Evolutionary conservation across 768 basidiomycete genomes (phyloP).

Genomic region (Cantharellus cinnabarinus): DNA sequence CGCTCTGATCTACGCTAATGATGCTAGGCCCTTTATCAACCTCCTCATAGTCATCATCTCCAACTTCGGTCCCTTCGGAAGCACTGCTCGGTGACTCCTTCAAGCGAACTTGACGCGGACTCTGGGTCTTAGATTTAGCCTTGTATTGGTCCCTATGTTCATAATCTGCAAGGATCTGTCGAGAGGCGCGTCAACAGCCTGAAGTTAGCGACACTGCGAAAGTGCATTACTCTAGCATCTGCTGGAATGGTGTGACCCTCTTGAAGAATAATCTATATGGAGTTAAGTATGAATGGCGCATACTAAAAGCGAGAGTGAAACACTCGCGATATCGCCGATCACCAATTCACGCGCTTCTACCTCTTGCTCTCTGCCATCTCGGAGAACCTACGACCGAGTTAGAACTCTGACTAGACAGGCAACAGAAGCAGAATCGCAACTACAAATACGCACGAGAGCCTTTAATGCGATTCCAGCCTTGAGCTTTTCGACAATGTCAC

Average conservation of each 20-base stretch:
- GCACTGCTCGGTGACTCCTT: background rate
- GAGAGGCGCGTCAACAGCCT: slow-evolving; percentile 3
- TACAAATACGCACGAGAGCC: slow-evolving; percentile 12
- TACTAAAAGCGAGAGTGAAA: too few species aligned
- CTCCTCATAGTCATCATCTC: slow-evolving; percentile 17
- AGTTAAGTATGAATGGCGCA: too few species aligned
- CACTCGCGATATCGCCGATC: slow-evolving; percentile 21
- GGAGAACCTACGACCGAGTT: slow-evolving; percentile 13
- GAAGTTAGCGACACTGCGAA: too few species aligned
- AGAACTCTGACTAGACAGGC: background rate
- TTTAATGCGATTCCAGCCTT: slow-evolving; percentile 28
- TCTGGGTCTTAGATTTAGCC: slow-evolving; percentile 14
- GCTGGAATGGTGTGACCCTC: slow-evolving; percentile 28
- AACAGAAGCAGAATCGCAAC: background rate
- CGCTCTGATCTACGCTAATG: slow-evolving; percentile 25
- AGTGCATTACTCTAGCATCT: slow-evolving; percentile 15
- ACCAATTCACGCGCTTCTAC: slow-evolving; percentile 27
- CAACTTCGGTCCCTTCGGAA: slow-evolving; percentile 3
- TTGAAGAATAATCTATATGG: slow-evolving; percentile 17
- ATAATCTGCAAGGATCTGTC: slow-evolving; percentile 21
- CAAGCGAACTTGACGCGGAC: slow-evolving; percentile 8
- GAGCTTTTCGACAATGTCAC: slow-evolving; percentile 28
- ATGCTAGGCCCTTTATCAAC: slow-evolving; percentile 23
- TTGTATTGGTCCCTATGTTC: slow-evolving; percentile 19
- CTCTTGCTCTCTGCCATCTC: slow-evolving; percentile 22